Evolutionary conservation across 2,329 filamentous ascomycete species (phyloP), one percentile per base, ranked within the genome.

Genomic region (Penicillium psychrosexuale): DNA sequence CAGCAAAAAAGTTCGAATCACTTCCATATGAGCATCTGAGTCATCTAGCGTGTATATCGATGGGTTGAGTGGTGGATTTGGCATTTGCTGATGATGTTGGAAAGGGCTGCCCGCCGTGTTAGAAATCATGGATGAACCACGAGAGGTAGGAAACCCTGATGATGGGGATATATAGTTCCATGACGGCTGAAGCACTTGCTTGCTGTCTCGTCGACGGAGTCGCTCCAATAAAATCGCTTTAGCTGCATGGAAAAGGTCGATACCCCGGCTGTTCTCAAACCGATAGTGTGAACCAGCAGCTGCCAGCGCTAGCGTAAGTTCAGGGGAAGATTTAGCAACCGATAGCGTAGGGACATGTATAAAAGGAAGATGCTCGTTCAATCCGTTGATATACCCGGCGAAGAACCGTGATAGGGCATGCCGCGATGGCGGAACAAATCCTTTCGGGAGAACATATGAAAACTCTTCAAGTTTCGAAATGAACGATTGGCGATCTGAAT

Each of bases 191-290:
- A 71, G 69, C 15, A 72, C 69, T 55, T 79, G 69, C 36, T 75
- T 76, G 46, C 77, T 75, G 59, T 82, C 79, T 53, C 78, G 72
- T 55, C 77, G 73, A 39, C 77, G 75, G 37, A 83, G 78, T 17
- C 80, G 77, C 60, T 82, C 76, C 1, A 77, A 72, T 33, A 83
- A 73, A 33, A 85, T 79, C 8, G 80, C 75, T 61, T 80, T 82
- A 11, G 81, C 80, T 12, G 80, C 79, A 65, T 82, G 79, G 62
- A 84, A 85, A 3, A 85, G 73, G 42, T 83, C 78, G 36, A 84
- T 81, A 0, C 80, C 81, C 47, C 79, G 71, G 54, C 68, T 75
- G 53, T 78, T 78, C 63, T 78, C 77, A 57, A 78, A 78, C 36
- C 77, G 69, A 57, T 78, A 78, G 60, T 78, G 77, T 34, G 76